Conservation (phyloP, 306 rosid species). For the Trifolium subterraneum region DNA sequence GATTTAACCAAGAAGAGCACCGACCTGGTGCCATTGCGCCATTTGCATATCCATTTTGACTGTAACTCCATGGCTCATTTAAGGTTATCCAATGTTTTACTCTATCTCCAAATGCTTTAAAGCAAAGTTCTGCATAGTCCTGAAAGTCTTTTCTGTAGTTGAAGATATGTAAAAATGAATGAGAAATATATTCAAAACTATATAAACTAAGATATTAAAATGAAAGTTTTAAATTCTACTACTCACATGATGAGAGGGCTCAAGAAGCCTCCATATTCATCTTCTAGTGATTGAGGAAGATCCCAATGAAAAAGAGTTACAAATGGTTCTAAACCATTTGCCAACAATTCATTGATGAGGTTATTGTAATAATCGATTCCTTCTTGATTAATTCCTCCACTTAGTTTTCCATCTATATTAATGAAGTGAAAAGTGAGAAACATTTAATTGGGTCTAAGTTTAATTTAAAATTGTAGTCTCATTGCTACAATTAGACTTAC, state of each 20-base stretch:
- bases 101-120: constrained; percentile 58
- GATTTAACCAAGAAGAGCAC: constrained; percentile 50
- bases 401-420: constrained; percentile 51
- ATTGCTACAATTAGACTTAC: constrained; percentile 39
- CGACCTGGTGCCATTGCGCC: constrained; percentile 49
- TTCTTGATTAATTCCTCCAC: constrained; percentile 61
- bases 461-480: no score
- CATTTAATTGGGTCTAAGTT: not conserved
- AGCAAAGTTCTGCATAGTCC: constrained; percentile 67
- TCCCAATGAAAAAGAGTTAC: constrained; percentile 74
- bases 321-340: constrained; percentile 58
- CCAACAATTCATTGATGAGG: constrained; percentile 57
- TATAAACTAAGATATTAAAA: not conserved
- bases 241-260: constrained; percentile 53
- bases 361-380: constrained; percentile 64
- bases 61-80: constrained; percentile 56
- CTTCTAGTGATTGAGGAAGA: constrained; percentile 64
- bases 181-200: not conserved
- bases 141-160: constrained; percentile 28
- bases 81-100: constrained; percentile 72
- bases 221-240: not conserved
- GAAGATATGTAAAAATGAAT: not conserved
- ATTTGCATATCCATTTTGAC: constrained; percentile 36
- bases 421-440: not conserved
- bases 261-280: constrained; percentile 62